Percentiles rank a stretch among this genome's conserved stretches.
These are phyloP conservation scores for Dioszegia crocea DNA, from an alignment of 768 basidiomycete genomes.

Conservation along the genomic window DNA sequence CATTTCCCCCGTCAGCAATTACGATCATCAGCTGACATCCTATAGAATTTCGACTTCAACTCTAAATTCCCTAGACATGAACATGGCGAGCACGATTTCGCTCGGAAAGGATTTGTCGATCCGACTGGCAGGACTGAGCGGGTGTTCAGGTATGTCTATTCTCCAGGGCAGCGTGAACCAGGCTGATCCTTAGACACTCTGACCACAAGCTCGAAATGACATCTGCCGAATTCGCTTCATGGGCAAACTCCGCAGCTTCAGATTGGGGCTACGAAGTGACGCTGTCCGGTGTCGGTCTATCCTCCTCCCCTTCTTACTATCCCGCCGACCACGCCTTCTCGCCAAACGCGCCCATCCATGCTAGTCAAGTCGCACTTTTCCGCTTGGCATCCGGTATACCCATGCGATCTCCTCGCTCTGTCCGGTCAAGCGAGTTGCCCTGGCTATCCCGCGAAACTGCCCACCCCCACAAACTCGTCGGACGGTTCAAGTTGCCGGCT, in stretches of 20 bases:
- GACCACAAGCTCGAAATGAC: constrained; percentile 51
- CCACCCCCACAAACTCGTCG: constrained; percentile 37
- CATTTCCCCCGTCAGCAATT: not conserved
- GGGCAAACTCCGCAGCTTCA: constrained; percentile 36
- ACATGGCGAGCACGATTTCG: constrained; percentile 24
- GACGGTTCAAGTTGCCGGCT: constrained; percentile 21
- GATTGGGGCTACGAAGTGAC: constrained; percentile 48
- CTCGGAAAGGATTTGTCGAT: constrained; percentile 44
- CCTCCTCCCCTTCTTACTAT: constrained; percentile 44
- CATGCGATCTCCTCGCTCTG: constrained; percentile 43
- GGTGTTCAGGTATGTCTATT: constrained; percentile 43
- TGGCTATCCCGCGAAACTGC: constrained; percentile 44
- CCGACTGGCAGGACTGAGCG: constrained; percentile 49
- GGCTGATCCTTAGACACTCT: constrained; percentile 24
- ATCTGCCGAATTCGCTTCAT: constrained; percentile 42
- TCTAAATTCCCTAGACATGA: constrained; percentile 46
- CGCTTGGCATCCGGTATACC: constrained; percentile 33
- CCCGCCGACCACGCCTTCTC: constrained; percentile 22
- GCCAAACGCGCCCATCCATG: constrained; percentile 42
- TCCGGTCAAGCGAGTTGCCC: constrained; percentile 42
- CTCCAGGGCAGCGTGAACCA: not conserved
- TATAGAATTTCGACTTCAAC: constrained; percentile 49
- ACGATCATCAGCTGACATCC: not conserved
- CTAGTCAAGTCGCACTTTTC: constrained; percentile 49
- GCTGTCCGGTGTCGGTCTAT: constrained; percentile 43